A percentile compares a stretch with the other conserved stretches of the same genome.
phyloP scores from a whole-genome alignment of 176 grass and related monocot species.

The Bonia amplexicaulis region DNA sequence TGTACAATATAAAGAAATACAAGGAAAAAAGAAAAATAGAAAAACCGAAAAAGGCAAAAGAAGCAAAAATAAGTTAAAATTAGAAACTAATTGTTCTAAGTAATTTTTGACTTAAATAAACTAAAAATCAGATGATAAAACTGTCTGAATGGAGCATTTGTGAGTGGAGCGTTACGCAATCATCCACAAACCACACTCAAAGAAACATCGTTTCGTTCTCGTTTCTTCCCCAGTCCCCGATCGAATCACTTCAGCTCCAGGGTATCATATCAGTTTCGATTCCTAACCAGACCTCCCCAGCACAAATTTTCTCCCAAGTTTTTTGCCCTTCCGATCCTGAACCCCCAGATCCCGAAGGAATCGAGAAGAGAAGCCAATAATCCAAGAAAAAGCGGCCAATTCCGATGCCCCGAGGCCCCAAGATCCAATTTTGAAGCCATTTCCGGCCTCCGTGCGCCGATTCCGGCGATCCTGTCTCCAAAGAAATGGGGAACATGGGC shows the following conservation, averaged over 20 bases:
- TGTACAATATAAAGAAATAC: too few species aligned
- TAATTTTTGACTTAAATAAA: too few species aligned
- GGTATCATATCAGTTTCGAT: background rate
- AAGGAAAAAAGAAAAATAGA: too few species aligned
- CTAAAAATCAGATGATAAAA: too few species aligned
- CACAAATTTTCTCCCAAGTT: background rate
- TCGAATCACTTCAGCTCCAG: background rate
- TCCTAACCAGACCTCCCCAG: background rate
- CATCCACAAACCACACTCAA: background rate
- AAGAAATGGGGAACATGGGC: slow-evolving; percentile 7
- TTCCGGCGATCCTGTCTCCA: background rate
- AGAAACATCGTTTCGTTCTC: background rate
- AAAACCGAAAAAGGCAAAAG: too few species aligned
- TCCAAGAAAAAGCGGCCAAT: background rate
- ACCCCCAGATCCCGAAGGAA: background rate
- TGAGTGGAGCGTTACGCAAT: slow-evolving; percentile 9
- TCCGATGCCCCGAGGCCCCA: background rate
- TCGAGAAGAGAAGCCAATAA: background rate
- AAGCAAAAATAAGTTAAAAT: too few species aligned
- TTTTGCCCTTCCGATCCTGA: background rate
- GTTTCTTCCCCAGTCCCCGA: background rate
- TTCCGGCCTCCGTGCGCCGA: background rate
- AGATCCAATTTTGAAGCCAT: background rate
- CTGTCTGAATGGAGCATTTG: background rate
- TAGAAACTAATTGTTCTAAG: too few species aligned